These are phyloP conservation scores for Marvania coccoides DNA, from an alignment of 139 green algal species.

Conservation along the genomic window DNA sequence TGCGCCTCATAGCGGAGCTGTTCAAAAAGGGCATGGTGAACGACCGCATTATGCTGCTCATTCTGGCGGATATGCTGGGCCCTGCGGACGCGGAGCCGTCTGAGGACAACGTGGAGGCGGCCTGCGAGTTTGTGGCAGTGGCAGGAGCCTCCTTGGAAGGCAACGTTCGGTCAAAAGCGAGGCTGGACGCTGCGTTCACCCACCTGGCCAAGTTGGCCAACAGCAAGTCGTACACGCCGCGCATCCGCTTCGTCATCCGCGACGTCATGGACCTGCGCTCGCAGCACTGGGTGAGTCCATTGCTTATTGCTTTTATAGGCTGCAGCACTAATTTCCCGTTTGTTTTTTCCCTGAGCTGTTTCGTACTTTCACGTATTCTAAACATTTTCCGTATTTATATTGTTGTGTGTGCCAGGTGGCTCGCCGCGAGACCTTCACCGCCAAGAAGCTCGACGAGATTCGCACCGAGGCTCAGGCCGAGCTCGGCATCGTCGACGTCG, in stretches of 20 bases:
- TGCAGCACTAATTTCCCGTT: too few relatives aligned
- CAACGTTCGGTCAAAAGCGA: constrained; percentile 19
- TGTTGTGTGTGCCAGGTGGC: neutral
- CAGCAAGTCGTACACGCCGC: constrained; percentile 19
- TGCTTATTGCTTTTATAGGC: too few relatives aligned
- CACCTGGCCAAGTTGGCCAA: constrained; percentile 35
- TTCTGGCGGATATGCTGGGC: constrained; percentile 73
- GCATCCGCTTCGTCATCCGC: constrained; percentile 53
- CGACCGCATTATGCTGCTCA: constrained; percentile 91
- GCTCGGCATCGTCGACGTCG: constrained; percentile 70
- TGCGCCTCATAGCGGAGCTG: constrained; percentile 95
- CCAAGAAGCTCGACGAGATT: constrained; percentile 88
- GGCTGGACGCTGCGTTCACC: constrained; percentile 35
- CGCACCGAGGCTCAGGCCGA: constrained; percentile 74
- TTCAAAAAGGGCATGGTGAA: constrained; percentile 88
- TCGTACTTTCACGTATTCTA: too few relatives aligned
- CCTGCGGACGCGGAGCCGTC: constrained; percentile 40
- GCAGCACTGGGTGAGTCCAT: constrained; percentile 43
- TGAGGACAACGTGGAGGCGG: constrained; percentile 88
- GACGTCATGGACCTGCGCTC: constrained; percentile 64
- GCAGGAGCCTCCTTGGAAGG: constrained; percentile 49
- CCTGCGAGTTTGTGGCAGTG: constrained; percentile 83
- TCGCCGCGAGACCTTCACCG: constrained; percentile 11
- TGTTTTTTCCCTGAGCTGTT: too few relatives aligned
- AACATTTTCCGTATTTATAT: too few relatives aligned